phyloP scores from a whole-genome alignment of 2,329 filamentous ascomycete species.

The Anisogramma anomala region DNA sequence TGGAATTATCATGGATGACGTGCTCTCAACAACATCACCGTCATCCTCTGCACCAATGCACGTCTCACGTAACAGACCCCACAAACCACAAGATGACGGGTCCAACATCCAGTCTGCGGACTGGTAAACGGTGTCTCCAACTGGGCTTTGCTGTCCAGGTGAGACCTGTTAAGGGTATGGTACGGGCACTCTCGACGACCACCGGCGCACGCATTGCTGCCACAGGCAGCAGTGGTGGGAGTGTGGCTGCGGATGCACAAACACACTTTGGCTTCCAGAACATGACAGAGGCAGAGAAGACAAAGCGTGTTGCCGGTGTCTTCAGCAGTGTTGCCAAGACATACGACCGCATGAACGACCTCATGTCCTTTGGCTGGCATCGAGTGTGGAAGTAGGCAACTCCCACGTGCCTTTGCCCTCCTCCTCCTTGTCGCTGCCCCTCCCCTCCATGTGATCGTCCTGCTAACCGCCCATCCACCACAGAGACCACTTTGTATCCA shows the following conservation, averaged over 20 bases:
- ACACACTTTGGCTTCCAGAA: constrained; percentile 91
- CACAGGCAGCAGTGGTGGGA: background rate
- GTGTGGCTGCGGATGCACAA: constrained; percentile 36
- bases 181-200: constrained; percentile 8
- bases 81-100: too few relatives aligned
- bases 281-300: constrained; percentile 68
- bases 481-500: constrained; percentile 82
- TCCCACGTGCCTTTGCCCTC: background rate
- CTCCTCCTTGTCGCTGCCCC: too few relatives aligned
- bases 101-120: too few relatives aligned
- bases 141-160: too few relatives aligned
- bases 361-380: constrained; percentile 97
- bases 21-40: too few relatives aligned
- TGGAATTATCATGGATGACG: too few relatives aligned
- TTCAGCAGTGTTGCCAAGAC: constrained; percentile 91
- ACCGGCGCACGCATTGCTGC: background rate
- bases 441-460: background rate
- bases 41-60: too few relatives aligned
- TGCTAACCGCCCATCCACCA: background rate
- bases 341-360: constrained; percentile 97
- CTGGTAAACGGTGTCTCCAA: too few relatives aligned
- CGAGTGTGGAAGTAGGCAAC: constrained; percentile 67
- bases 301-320: constrained; percentile 61
- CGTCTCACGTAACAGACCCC: too few relatives aligned
- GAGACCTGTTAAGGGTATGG: constrained; percentile 4